Percentiles rank a stretch among this genome's conserved stretches.
phyloP scores from a whole-genome alignment of 495 filamentous ascomycete genomes.

The Elasticomyces elasticus region DNA sequence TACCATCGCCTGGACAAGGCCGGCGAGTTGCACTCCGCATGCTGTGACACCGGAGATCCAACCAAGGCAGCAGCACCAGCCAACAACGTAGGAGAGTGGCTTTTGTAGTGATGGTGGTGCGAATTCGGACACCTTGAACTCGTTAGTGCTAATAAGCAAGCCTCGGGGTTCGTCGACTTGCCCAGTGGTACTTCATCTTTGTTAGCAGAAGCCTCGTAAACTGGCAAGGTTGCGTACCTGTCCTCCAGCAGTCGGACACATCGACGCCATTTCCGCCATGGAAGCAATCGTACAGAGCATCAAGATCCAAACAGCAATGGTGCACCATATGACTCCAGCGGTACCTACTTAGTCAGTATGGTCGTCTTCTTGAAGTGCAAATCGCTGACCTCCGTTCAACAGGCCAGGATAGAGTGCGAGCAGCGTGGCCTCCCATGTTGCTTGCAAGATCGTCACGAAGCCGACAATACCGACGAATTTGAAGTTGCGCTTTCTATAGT shows the following conservation, averaged over 20 bases:
- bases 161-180: neutral
- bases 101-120: constrained; percentile 32
- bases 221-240: constrained; percentile 5
- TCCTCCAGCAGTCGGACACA: constrained; percentile 26
- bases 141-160: neutral
- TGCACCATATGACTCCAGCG: constrained; percentile 19
- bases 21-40: constrained; percentile 32
- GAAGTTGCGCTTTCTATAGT: constrained; percentile 23
- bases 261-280: constrained; percentile 20
- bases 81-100: constrained; percentile 36
- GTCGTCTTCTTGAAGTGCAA: constrained; percentile 11
- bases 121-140: constrained; percentile 33
- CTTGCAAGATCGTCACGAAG: constrained; percentile 25
- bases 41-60: constrained; percentile 35
- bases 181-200: constrained; percentile 43
- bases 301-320: constrained; percentile 5
- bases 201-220: neutral
- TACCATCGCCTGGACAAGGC: constrained; percentile 38
- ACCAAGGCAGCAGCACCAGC: constrained; percentile 33
- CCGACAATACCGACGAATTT: constrained; percentile 26
- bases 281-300: constrained; percentile 14
- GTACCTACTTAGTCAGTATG: constrained; percentile 1
- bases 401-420: constrained; percentile 20
- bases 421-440: constrained; percentile 23
- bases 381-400: constrained; percentile 18